Evolutionary conservation across 257 asterid genomes (phyloP).

Genomic region (Avicennia marina): DNA sequence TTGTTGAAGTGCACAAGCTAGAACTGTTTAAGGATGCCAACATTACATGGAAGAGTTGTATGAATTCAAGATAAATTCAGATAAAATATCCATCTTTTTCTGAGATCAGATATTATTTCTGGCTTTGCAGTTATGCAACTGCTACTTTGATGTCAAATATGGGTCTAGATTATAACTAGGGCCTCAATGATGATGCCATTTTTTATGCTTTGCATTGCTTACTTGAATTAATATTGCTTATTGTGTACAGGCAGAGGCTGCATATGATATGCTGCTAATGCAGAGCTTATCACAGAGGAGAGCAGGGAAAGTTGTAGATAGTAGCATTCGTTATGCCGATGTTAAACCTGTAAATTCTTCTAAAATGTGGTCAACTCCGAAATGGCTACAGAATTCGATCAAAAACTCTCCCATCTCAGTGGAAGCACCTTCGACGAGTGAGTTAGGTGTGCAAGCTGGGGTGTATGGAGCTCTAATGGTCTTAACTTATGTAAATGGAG

Average conservation of each 20-base stretch:
- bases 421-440: constrained; percentile 76
- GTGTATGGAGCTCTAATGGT: constrained; percentile 96
- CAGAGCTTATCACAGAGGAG: constrained; percentile 86
- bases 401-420: constrained; percentile 53
- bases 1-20: too few species aligned
- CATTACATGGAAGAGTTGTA: too few species aligned
- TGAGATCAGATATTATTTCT: neutral
- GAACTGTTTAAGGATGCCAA: too few species aligned
- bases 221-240: constrained; percentile 20
- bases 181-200: neutral
- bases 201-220: neutral
- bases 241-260: constrained; percentile 80
- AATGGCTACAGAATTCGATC: constrained; percentile 72
- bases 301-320: constrained; percentile 79
- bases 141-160: neutral
- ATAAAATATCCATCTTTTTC: too few species aligned
- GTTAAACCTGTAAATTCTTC: constrained; percentile 66
- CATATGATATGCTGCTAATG: constrained; percentile 94
- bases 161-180: neutral
- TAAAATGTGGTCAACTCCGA: constrained; percentile 63
- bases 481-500: constrained; percentile 80
- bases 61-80: too few species aligned
- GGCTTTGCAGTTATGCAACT: neutral
- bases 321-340: constrained; percentile 83
- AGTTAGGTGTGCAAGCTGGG: constrained; percentile 91